A percentile compares a stretch with the other conserved stretches of the same genome.
Conservation (phyloP, 2,329 filamentous ascomycete species). For the Arthrobotrys sinensis region DNA sequence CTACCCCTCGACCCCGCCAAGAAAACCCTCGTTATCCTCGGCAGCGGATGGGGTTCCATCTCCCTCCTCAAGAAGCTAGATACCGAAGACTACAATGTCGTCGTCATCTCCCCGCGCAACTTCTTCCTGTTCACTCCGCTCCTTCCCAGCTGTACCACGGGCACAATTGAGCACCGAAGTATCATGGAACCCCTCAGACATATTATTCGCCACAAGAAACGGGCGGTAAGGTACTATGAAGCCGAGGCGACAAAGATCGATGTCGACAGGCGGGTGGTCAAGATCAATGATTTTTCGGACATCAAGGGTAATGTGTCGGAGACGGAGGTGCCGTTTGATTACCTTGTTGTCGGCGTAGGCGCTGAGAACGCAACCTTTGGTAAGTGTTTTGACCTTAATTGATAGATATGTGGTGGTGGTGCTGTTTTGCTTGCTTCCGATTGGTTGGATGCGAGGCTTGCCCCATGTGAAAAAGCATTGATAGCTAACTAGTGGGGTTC, state of each 20-base stretch:
- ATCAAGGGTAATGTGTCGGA: slow-evolving; percentile 85
- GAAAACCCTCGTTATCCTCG: slow-evolving; percentile 96
- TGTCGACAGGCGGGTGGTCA: slow-evolving; percentile 87
- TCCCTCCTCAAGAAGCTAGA: slow-evolving; percentile 98
- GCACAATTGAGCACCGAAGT: slow-evolving; percentile 97
- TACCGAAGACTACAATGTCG: slow-evolving; percentile 98
- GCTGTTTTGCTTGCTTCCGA: slow-evolving; percentile 22
- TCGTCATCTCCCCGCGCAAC: slow-evolving; percentile 97
- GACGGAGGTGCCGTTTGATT: slow-evolving; percentile 96
- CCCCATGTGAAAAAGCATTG: slow-evolving; percentile 39
- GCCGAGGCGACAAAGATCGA: slow-evolving; percentile 97
- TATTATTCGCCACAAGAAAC: slow-evolving; percentile 95
- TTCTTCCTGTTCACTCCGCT: slow-evolving; percentile 99
- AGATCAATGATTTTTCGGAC: slow-evolving; percentile 92
- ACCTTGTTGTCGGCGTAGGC: slow-evolving; percentile 96
- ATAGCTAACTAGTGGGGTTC: slow-evolving; percentile 13
- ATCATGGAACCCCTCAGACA: slow-evolving; percentile 99
- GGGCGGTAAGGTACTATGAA: slow-evolving; percentile 95
- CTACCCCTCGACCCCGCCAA: slow-evolving; percentile 84
- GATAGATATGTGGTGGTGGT: slow-evolving; percentile 1
- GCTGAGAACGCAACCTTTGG: slow-evolving; percentile 99
- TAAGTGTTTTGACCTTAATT: slow-evolving; percentile 65
- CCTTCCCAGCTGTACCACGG: slow-evolving; percentile 96
- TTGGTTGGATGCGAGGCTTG: background rate
- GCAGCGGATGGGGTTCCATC: slow-evolving; percentile 97